A percentile compares a stretch with the other conserved stretches of the same genome.
Conservation (phyloP, 164 flowering plant species). For the Macadamia integrifolia region DNA sequence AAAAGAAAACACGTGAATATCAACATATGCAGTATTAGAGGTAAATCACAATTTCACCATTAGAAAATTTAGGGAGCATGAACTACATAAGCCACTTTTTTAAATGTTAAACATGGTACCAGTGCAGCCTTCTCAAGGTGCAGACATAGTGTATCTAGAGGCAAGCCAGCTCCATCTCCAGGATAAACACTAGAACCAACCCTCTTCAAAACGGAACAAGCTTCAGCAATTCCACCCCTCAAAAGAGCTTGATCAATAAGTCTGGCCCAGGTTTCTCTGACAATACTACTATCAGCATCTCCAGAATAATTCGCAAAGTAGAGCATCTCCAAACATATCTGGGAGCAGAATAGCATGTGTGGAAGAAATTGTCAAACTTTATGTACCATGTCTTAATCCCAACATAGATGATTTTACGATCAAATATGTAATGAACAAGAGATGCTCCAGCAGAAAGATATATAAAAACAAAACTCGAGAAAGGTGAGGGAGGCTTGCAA, state of each 20-base stretch:
- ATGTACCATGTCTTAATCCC: no score
- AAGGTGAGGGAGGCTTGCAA: no score
- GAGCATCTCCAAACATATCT: conserved; percentile 92
- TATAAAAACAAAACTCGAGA: no score
- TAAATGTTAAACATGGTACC: conserved; percentile 38
- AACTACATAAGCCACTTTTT: not conserved
- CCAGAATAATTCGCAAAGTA: conserved; percentile 94
- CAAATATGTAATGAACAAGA: no score
- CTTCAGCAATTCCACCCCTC: conserved; percentile 91
- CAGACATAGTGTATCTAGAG: conserved; percentile 82
- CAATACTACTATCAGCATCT: conserved; percentile 77
- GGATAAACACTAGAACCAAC: conserved; percentile 83
- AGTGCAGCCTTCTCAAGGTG: conserved; percentile 94
- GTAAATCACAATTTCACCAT: not conserved
- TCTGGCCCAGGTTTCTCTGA: conserved; percentile 96
- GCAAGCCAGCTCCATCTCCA: conserved; percentile 86
- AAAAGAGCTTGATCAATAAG: conserved; percentile 92
- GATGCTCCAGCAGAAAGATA: no score
- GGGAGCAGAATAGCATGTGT: conserved; percentile 15
- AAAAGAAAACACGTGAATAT: no score
- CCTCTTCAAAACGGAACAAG: conserved; percentile 85
- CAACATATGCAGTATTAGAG: not conserved
- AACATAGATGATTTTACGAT: no score
- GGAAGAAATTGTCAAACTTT: not conserved
- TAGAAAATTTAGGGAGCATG: not conserved